These are phyloP conservation scores for Phialophora tarda DNA, from an alignment of 2,329 filamentous ascomycete genomes.

Conservation along the genomic window DNA sequence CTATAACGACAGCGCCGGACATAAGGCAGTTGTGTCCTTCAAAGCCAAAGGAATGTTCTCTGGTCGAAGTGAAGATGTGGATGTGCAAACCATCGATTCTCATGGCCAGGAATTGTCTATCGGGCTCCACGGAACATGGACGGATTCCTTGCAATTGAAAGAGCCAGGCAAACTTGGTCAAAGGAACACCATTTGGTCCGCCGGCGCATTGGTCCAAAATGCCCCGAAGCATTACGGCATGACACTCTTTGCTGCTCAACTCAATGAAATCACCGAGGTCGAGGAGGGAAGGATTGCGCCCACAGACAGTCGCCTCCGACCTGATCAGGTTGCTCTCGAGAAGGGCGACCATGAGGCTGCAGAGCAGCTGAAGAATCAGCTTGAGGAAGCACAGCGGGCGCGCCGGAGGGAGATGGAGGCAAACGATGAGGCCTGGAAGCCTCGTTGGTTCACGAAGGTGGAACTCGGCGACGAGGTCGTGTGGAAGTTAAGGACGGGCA, in stretches of 20 bases:
- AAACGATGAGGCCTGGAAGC: slow-evolving; percentile 71
- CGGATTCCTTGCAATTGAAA: slow-evolving; percentile 69
- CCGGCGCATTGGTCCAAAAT: slow-evolving; percentile 77
- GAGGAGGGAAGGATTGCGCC: slow-evolving; percentile 76
- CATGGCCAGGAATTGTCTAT: slow-evolving; percentile 70
- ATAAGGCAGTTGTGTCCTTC: slow-evolving; percentile 86
- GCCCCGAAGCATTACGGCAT: slow-evolving; percentile 82
- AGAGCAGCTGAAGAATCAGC: slow-evolving; percentile 77
- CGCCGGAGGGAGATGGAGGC: slow-evolving; percentile 78
- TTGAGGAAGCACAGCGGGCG: slow-evolving; percentile 84
- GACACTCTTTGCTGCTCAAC: slow-evolving; percentile 79
- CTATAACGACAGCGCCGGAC: slow-evolving; percentile 79
- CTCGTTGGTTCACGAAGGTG: slow-evolving; percentile 83
- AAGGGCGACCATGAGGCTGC: slow-evolving; percentile 80
- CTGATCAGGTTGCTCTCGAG: slow-evolving; percentile 86
- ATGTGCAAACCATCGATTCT: slow-evolving; percentile 72
- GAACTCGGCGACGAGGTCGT: slow-evolving; percentile 60
- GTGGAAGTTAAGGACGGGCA: slow-evolving; percentile 77
- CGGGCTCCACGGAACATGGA: slow-evolving; percentile 84
- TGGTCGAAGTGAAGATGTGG: slow-evolving; percentile 87
- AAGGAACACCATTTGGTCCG: slow-evolving; percentile 76
- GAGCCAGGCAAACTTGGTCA: slow-evolving; percentile 64
- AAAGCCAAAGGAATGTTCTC: slow-evolving; percentile 97
- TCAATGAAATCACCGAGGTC: slow-evolving; percentile 86
- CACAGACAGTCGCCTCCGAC: slow-evolving; percentile 82